Evolutionary conservation across 805 yeast species (phyloP), one percentile per base, ranked within the genome.

Genomic region (Jamesozyma rosinii): DNA sequence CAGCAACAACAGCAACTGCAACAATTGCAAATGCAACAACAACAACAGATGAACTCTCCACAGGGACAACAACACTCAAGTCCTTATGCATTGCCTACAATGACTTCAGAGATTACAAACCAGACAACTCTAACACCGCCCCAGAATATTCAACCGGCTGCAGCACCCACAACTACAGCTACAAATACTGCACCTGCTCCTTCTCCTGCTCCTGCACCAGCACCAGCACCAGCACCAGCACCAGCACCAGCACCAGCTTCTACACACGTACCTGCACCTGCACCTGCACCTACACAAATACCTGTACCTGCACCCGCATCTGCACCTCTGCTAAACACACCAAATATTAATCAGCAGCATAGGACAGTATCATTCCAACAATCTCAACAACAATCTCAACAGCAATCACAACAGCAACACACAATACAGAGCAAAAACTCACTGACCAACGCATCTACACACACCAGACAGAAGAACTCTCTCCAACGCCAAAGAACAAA

Each of bases 381-480:
- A 10, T 19, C 19, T 20, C 20, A 35, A 35, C 20, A 18, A 19
- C 37, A 33, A 18, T 18, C 32, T 17, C 34, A 38, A 15, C 27
- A 35, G 20, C 41, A 44, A 35, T 18, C 19, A 35, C 39, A 14
- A 15, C 51, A 44, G 29, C 52, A 48, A 13, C 19, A 11, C 8
- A 13, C 11, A 4, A 33, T 4, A 27, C 53, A 42, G 26, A 45
- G 44, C 2, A 45, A 40, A 34, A 51, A 45, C 31, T 51, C 54
- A 3, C 24, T 51, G 10, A 47, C 52, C 4, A 40, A 43, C 19
- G 38, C 49, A 5, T 48, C 53, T 3, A 43, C 44, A 17, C n/a
- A n/a, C n/a, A n/a, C n/a, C n/a, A n/a, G n/a, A n/a, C 35, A 41
- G 11, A 45, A 53, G 15, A 44, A 43, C 5, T 49, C 54, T 3